phyloP scores from a whole-genome alignment of 2,329 filamentous ascomycete genomes.

The Albophoma yamanashiensis region DNA sequence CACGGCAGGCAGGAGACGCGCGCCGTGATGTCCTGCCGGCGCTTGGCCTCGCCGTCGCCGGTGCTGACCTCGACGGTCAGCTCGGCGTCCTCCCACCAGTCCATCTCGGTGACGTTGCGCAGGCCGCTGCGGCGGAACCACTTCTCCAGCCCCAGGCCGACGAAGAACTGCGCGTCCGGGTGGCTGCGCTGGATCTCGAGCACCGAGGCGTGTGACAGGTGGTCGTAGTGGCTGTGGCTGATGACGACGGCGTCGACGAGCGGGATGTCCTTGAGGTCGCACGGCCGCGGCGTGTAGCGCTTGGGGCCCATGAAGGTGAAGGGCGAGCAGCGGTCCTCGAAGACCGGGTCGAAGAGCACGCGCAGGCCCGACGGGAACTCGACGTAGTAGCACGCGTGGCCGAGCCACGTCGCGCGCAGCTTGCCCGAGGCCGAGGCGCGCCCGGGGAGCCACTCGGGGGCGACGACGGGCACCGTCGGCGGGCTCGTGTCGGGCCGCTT shows the following conservation, averaged over 20 bases:
- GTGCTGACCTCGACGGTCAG: constrained; percentile 42
- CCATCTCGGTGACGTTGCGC: constrained; percentile 71
- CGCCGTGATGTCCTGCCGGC: constrained; percentile 44
- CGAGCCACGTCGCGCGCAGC: constrained; percentile 85
- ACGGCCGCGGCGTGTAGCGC: constrained; percentile 69
- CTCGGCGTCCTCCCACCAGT: constrained; percentile 87
- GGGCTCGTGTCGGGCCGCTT: constrained; percentile 48
- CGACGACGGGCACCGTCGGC: constrained; percentile 55
- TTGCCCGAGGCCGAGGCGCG: constrained; percentile 39
- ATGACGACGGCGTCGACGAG: constrained; percentile 69
- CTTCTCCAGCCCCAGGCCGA: constrained; percentile 67
- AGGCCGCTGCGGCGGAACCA: constrained; percentile 72
- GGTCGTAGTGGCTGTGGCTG: constrained; percentile 88
- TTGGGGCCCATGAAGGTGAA: constrained; percentile 60
- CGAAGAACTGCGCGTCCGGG: constrained; percentile 78
- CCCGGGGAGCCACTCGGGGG: constrained; percentile 54
- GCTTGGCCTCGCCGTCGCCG: constrained; percentile 4
- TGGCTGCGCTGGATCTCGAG: constrained; percentile 58
- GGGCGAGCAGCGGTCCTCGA: constrained; percentile 78
- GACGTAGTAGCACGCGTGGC: constrained; percentile 87
- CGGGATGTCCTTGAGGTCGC: constrained; percentile 67
- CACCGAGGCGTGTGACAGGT: constrained; percentile 69
- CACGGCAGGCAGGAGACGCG: constrained; percentile 70
- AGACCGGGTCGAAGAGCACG: constrained; percentile 89
- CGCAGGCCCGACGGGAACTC: constrained; percentile 81